A percentile compares a stretch with the other conserved stretches of the same genome.
Evolutionary conservation across 2,329 filamentous ascomycete genomes (phyloP).

Genomic region (Dissoconium aciculare): DNA sequence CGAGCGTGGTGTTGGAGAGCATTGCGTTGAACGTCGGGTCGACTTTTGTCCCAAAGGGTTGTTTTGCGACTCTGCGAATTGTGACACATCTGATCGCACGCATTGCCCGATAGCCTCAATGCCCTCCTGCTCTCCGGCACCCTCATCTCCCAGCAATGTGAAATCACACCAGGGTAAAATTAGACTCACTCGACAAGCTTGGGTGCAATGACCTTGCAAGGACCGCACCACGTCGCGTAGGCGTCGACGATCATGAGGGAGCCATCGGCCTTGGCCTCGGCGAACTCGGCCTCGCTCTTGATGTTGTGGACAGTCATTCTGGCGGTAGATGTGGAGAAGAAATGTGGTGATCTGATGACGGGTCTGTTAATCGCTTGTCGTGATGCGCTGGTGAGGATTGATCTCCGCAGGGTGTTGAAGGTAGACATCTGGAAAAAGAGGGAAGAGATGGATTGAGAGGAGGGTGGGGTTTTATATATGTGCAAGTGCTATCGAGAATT

Average conservation of each 20-base stretch:
- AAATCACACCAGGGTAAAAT: too few species aligned
- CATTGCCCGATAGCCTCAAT: too few species aligned
- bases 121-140: too few species aligned
- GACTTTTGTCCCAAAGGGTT: too few species aligned
- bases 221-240: constrained; percentile 84
- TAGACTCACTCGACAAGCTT: constrained; percentile 45
- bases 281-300: constrained; percentile 44
- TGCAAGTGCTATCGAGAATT: too few species aligned
- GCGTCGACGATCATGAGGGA: constrained; percentile 67
- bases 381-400: constrained; percentile 29
- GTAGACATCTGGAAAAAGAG: not conserved
- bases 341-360: constrained; percentile 12
- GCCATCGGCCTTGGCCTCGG: constrained; percentile 38
- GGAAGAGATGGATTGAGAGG: too few species aligned
- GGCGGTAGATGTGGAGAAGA: constrained; percentile 30
- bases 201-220: constrained; percentile 83
- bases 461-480: too few species aligned
- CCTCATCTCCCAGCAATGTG: too few species aligned
- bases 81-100: too few species aligned
- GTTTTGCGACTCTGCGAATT: too few species aligned
- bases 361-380: constrained; percentile 12
- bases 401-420: constrained; percentile 22
- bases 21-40: too few species aligned
- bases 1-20: too few species aligned
- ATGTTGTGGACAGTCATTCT: constrained; percentile 38